phyloP scores from a whole-genome alignment of 1,284 basidiomycete genomes.

The Amylostereum areolatum region DNA sequence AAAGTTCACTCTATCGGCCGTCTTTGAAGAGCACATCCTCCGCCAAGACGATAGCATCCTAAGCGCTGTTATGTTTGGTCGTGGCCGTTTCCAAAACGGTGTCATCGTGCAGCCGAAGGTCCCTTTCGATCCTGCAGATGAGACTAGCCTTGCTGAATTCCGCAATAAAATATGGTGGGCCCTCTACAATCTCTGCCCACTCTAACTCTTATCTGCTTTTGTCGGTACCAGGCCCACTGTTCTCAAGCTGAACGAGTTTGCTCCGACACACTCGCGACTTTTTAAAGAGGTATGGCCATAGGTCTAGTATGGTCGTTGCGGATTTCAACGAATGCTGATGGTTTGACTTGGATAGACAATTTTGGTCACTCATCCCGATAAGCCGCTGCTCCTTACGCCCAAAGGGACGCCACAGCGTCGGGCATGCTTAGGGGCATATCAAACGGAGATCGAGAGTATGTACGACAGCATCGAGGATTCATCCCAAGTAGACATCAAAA shows the following conservation, averaged over 20 bases:
- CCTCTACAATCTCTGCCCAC: not conserved
- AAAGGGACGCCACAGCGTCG: slow-evolving; percentile 23
- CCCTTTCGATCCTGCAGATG: slow-evolving; percentile 22
- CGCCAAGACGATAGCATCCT: slow-evolving; percentile 26
- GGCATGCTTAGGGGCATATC: slow-evolving; percentile 18
- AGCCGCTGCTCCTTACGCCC: slow-evolving; percentile 25
- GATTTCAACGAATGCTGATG: not conserved
- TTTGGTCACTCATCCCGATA: slow-evolving; percentile 18
- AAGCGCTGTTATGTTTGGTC: slow-evolving; percentile 31
- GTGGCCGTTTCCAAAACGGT: slow-evolving; percentile 33
- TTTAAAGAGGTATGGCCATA: slow-evolving; percentile 20
- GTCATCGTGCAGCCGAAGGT: slow-evolving; percentile 30
- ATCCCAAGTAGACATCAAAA: slow-evolving; percentile 4
- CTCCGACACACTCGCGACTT: slow-evolving; percentile 22
- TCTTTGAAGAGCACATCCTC: slow-evolving; percentile 25
- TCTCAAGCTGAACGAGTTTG: slow-evolving; percentile 19
- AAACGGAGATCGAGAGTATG: slow-evolving; percentile 21
- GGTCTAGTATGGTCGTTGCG: no score
- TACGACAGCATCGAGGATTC: slow-evolving; percentile 13
- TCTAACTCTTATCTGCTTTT: not conserved
- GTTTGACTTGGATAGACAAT: slow-evolving; percentile 21
- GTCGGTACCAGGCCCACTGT: slow-evolving; percentile 22
- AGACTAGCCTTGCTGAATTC: slow-evolving; percentile 20
- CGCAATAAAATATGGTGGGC: slow-evolving; percentile 25
- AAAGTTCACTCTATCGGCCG: not conserved